Percentiles rank a stretch among this genome's conserved stretches.
Evolutionary conservation across 805 yeast species (phyloP).

Genomic region (Vanderwaltozyma verrucispora): DNA sequence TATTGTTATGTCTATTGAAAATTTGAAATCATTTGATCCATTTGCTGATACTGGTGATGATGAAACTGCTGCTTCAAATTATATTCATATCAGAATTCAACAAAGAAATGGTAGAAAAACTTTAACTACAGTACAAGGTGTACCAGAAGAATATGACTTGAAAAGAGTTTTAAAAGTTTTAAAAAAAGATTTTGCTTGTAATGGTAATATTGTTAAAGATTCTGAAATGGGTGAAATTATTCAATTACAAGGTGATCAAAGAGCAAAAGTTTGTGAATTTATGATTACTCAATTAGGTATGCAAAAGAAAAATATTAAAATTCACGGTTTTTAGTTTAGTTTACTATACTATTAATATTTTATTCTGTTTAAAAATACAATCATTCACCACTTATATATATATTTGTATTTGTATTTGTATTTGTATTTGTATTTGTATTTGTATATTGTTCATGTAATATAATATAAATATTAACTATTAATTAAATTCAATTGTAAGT

Average conservation of each 20-base stretch:
- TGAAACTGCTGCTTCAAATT: slow-evolving; percentile 90
- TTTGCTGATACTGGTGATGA: slow-evolving; percentile 99
- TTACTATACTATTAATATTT: neutral
- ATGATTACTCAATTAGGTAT: slow-evolving; percentile 76
- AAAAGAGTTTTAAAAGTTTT: slow-evolving; percentile 88
- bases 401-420: no score
- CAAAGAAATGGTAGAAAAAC: slow-evolving; percentile 99
- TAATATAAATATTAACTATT: no score
- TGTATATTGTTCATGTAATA: no score
- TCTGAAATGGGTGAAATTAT: slow-evolving; percentile 93
- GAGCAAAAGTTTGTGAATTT: slow-evolving; percentile 91
- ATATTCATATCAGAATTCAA: slow-evolving; percentile 97
- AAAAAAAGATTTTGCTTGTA: slow-evolving; percentile 97
- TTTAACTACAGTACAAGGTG: slow-evolving; percentile 95
- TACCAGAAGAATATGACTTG: slow-evolving; percentile 88
- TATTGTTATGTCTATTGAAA: slow-evolving; percentile 63
- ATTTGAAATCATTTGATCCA: slow-evolving; percentile 84
- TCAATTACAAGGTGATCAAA: slow-evolving; percentile 98
- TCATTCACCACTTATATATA: no score
- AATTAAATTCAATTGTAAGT: no score
- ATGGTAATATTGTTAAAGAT: slow-evolving; percentile 96
- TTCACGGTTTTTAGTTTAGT: slow-evolving; percentile 78
- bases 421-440: no score
- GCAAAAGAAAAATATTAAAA: slow-evolving; percentile 93
- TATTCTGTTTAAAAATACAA: no score